Evolutionary conservation across 2,329 filamentous ascomycete species (phyloP).

Genomic region (Penicillium sp.): DNA sequence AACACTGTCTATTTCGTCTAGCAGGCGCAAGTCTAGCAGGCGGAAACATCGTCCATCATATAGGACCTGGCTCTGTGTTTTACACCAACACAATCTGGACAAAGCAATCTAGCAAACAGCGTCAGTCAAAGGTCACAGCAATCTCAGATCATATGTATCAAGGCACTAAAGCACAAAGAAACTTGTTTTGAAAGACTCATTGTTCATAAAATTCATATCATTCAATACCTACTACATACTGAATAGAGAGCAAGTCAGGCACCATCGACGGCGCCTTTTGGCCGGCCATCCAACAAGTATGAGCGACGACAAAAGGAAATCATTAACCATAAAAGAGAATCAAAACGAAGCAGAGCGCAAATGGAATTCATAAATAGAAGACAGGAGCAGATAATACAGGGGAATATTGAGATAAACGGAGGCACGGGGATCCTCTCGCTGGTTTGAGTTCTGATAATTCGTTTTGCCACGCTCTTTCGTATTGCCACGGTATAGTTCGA

Average conservation of each 20-base stretch:
- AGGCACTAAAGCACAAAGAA: background rate
- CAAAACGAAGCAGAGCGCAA: conserved; percentile 10
- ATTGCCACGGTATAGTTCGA: background rate
- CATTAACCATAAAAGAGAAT: conserved; percentile 15
- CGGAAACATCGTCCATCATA: background rate
- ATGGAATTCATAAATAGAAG: conserved; percentile 25
- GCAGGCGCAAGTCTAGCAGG: too few relatives aligned
- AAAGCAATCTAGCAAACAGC: background rate
- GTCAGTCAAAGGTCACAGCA: background rate
- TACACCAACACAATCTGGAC: background rate
- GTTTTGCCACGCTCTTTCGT: background rate
- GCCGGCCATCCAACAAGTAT: conserved; percentile 14
- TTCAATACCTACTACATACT: conserved; percentile 12
- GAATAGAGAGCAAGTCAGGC: conserved; percentile 7
- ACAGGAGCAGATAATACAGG: conserved; percentile 34
- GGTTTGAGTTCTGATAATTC: background rate
- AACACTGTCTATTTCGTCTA: too few relatives aligned
- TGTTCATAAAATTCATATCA: conserved; percentile 19
- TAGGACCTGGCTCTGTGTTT: background rate
- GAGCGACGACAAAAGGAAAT: conserved; percentile 26
- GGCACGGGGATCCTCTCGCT: conserved; percentile 1
- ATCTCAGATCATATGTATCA: background rate
- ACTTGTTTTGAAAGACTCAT: background rate
- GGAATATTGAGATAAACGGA: conserved; percentile 27
- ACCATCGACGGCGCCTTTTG: conserved; percentile 4